Conservation (phyloP, 495 filamentous ascomycete species). For the Talaromyces stipitatus region DNA sequence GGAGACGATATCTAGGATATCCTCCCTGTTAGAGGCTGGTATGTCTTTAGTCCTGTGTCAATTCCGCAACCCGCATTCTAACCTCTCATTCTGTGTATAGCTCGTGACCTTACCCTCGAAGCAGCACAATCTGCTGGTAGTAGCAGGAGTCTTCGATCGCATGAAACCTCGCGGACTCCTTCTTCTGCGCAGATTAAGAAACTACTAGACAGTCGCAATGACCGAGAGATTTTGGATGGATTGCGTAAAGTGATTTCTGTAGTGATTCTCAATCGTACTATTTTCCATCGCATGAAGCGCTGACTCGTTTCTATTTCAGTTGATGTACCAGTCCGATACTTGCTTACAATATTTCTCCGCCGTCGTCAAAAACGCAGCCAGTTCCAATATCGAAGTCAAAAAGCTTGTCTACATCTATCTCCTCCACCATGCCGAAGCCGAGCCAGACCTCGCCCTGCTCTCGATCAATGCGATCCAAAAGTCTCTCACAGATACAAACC, state of each 20-base stretch:
- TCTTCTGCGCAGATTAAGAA: conserved; percentile 72
- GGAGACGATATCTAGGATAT: conserved; percentile 96
- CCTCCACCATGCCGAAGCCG: conserved; percentile 87
- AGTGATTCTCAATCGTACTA: conserved; percentile 27
- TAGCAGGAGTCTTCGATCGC: conserved; percentile 30
- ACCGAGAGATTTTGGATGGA: conserved; percentile 87
- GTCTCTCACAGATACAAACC: conserved; percentile 84
- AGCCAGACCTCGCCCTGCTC: conserved; percentile 88
- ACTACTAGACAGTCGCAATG: conserved; percentile 87
- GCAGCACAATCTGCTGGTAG: conserved; percentile 74
- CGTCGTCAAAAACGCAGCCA: conserved; percentile 94
- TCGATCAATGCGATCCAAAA: conserved; percentile 99
- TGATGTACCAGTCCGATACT: conserved; percentile 84
- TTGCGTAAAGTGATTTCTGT: conserved; percentile 85
- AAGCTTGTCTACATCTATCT: conserved; percentile 98
- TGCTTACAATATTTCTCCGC: conserved; percentile 86
- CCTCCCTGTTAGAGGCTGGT: conserved; percentile 89
- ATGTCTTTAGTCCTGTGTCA: conserved; percentile 14
- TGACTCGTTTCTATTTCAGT: conserved; percentile 39
- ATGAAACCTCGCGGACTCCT: conserved; percentile 36
- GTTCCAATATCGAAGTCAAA: conserved; percentile 84
- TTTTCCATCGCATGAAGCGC: background rate
- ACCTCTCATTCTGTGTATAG: conserved; percentile 34
- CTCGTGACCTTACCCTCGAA: conserved; percentile 93
- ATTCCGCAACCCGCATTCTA: background rate